Conservation (phyloP, 768 basidiomycete genomes). For the Pulveroboletus ravenelii region DNA sequence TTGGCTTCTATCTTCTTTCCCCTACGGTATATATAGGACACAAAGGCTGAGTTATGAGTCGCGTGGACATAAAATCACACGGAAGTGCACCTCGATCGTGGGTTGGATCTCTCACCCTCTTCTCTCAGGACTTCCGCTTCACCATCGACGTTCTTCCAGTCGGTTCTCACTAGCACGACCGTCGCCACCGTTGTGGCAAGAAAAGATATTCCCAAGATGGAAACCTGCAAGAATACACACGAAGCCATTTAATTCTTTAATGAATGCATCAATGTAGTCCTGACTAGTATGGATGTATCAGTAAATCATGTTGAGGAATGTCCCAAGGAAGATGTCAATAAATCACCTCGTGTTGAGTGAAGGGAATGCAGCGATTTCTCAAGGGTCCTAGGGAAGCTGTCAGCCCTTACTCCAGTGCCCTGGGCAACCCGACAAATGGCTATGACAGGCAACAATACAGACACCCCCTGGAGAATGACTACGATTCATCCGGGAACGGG, state of each 20-base stretch:
- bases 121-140: not conserved
- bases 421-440: no score
- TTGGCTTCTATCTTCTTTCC: not conserved
- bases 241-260: not conserved
- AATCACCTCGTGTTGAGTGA: slow-evolving; percentile 21
- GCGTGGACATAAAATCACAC: not conserved
- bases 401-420: no score
- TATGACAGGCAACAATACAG: no score
- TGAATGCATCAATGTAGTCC: slow-evolving; percentile 7
- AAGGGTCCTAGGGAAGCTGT: slow-evolving; percentile 5
- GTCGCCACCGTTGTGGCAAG: slow-evolving; percentile 8
- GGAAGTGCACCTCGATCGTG: not conserved
- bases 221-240: slow-evolving; percentile 25
- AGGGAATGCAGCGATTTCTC: slow-evolving; percentile 16
- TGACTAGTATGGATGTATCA: slow-evolving; percentile 8
- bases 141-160: slow-evolving; percentile 11
- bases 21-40: not conserved
- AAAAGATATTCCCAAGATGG: slow-evolving; percentile 24
- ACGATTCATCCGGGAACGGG: no score
- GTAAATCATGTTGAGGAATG: not conserved
- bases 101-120: not conserved
- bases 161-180: slow-evolving; percentile 15
- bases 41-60: not conserved
- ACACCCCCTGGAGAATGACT: slow-evolving; percentile 33
- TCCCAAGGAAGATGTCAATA: not conserved